These are phyloP conservation scores for Zoysia pacifica DNA, from an alignment of 176 grass and related monocot genomes.

Conservation along the genomic window DNA sequence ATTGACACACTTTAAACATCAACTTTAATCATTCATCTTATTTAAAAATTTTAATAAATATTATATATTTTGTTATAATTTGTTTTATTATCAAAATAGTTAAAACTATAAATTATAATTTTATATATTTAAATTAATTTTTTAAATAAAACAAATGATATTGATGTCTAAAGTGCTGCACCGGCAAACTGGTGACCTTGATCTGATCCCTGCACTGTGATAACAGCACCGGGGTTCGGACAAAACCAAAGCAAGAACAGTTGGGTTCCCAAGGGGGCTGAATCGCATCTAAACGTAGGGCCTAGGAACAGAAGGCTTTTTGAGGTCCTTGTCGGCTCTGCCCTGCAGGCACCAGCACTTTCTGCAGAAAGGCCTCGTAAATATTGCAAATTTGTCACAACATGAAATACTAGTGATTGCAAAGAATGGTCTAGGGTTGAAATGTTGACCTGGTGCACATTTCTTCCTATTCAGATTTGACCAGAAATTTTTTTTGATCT, in stretches of 20 bases:
- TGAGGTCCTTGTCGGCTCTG: not conserved
- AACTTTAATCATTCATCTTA: no score
- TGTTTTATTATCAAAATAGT: no score
- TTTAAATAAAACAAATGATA: no score
- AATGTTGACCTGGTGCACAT: not conserved
- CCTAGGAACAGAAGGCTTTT: slow-evolving; percentile 42
- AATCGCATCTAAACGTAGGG: slow-evolving; percentile 14
- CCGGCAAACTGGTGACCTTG: not conserved
- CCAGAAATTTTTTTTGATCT: not conserved
- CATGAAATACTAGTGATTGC: not conserved
- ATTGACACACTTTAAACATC: no score
- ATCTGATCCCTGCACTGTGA: not conserved
- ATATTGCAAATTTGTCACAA: not conserved
- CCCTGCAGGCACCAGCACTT: slow-evolving; percentile 22
- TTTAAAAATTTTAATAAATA: no score
- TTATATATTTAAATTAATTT: no score
- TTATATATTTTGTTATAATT: no score
- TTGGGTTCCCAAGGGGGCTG: not conserved
- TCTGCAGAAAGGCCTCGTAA: not conserved
- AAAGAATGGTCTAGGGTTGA: not conserved
- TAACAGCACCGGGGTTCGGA: not conserved
- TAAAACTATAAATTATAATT: no score
- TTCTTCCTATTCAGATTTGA: not conserved
- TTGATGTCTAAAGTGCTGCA: no score
- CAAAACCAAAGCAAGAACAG: not conserved